phyloP scores from a whole-genome alignment of 306 rosid genomes.

The Sindora glabra region DNA sequence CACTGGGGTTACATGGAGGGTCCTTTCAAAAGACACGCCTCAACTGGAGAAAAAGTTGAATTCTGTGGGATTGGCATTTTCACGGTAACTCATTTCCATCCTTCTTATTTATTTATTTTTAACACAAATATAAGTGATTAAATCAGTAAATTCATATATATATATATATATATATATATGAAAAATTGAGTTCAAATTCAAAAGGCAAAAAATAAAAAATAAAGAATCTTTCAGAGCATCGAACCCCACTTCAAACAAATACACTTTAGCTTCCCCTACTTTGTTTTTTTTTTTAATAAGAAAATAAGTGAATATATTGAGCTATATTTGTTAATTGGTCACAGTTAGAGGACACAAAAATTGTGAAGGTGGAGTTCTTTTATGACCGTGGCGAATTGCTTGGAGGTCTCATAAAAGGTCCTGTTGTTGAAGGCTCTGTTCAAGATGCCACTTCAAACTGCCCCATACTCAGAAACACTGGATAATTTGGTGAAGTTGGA shows the following conservation, averaged over 20 bases:
- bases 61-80: constrained; percentile 24
- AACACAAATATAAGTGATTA: too few species aligned
- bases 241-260: too few species aligned
- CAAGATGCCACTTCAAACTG: constrained; percentile 12
- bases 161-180: too few species aligned
- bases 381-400: constrained; percentile 22
- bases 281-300: too few species aligned
- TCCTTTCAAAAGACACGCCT: constrained; percentile 35
- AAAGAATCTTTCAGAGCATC: too few species aligned
- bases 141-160: too few species aligned
- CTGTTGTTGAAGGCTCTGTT: constrained; percentile 1
- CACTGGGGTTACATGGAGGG: constrained; percentile 45
- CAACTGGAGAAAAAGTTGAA: constrained; percentile 27
- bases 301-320: too few species aligned
- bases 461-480: constrained; percentile 24
- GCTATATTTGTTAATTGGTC: too few species aligned
- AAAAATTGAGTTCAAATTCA: too few species aligned
- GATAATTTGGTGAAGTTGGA: not conserved
- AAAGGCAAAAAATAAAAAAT: too few species aligned
- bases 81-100: not conserved
- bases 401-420: constrained; percentile 24
- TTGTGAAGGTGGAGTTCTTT: constrained; percentile 34
- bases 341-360: constrained; percentile 4
- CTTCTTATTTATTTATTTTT: too few species aligned
- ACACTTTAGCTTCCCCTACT: too few species aligned